Percentiles rank a stretch among this genome's conserved stretches.
phyloP scores from a whole-genome alignment of 139 green algal species.

The Trebouxia sp. region DNA sequence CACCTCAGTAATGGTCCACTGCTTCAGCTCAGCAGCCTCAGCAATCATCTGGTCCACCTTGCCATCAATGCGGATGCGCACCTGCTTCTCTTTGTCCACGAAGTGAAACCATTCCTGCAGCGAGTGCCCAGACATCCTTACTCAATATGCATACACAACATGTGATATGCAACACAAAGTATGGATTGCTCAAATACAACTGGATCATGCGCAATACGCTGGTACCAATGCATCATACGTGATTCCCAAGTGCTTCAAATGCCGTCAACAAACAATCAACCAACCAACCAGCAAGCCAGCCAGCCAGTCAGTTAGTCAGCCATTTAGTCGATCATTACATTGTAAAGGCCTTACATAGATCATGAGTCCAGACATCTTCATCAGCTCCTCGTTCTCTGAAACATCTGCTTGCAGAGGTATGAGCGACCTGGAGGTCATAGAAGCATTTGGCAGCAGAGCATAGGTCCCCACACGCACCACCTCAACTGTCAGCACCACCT shows the following conservation, averaged over 20 bases:
- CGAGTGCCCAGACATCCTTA: neutral
- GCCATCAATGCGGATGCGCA: conserved; percentile 49
- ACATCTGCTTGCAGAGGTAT: conserved; percentile 34
- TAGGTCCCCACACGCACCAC: conserved; percentile 52
- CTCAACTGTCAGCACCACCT: conserved; percentile 52
- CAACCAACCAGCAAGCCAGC: no score
- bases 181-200: neutral
- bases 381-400: conserved; percentile 38
- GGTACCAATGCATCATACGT: neutral
- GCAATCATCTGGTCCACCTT: conserved; percentile 51
- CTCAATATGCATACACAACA: neutral
- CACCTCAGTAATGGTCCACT: conserved; percentile 60
- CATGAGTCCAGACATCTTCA: conserved; percentile 52
- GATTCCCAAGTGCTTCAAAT: no score
- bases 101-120: conserved; percentile 65
- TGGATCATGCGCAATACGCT: neutral
- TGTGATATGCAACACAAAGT: neutral
- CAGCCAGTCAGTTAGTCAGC: no score
- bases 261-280: no score
- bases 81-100: conserved; percentile 68
- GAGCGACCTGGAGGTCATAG: conserved; percentile 35
- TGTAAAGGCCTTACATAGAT: conserved; percentile 41
- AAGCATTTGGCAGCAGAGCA: conserved; percentile 24
- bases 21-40: conserved; percentile 51
- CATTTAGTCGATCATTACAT: no score